Base-by-base conservation (phyloP, 331 rosid species). In the Arachis monticola region DNA sequence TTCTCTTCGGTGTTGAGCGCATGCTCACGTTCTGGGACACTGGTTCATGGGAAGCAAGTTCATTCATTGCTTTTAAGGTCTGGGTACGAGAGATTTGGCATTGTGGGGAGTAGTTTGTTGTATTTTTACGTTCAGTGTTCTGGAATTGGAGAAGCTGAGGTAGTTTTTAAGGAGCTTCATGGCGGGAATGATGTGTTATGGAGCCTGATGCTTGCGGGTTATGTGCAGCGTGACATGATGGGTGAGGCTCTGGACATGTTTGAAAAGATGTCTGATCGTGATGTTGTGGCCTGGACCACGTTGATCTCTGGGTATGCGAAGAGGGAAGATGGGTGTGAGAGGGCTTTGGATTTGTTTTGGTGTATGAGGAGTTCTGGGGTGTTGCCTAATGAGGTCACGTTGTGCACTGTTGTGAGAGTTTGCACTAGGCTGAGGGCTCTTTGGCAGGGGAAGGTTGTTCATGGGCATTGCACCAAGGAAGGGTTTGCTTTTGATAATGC, bases 291-390 rank as follows among this genome's bases (percentile, higher is more conserved):
- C 5, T 92, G 94, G 96, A 92, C 96, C 75, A 76, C 85, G 3
- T 74, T 92, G 85, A 88, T 90, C 67, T 90, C 96, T 0, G 96
- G 91, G 82, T 92, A 79, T 81, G 91, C 91, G 7, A 88, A 85
- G 80, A 85, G 85, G 38, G 94, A 83, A 61, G 82, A 75, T 62
- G 89, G 85, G 72, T 72, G 88, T 70, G 78, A 73, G 74, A 88
- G 45, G 84, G 94, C 91, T 64, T 88, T 92, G 87, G 90, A 90
- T 69, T 81, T 90, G 89, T 92, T 92, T 84, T 40, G 68, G 61
- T 51, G 83, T 80, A 92, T 92, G 94, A 87, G 86, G 80, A 72
- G 64, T 76, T 85, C 80, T 50, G 83, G 79, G 77, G 90, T 79
- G 70, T 64, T 69, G 57, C 97, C 94, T 41, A 92, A 92, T 83